Evolutionary conservation across 768 basidiomycete species (phyloP).

Genomic region (Lactifluus hygrophoroides): DNA sequence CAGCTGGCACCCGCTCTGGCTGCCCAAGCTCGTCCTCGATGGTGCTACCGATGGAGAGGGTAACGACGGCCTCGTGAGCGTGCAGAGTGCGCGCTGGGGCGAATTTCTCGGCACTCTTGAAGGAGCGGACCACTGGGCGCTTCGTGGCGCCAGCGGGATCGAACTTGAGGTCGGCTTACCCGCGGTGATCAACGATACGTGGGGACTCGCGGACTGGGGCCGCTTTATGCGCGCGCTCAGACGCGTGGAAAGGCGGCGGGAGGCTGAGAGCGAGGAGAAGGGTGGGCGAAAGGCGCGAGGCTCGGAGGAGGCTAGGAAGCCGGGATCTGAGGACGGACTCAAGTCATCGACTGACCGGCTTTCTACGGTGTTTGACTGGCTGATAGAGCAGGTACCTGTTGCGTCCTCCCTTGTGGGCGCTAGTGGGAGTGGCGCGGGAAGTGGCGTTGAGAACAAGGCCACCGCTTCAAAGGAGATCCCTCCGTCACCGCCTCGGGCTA

Average conservation of each 20-base stretch:
- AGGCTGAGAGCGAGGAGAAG: conserved; percentile 14
- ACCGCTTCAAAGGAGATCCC: background rate
- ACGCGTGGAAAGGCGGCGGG: conserved; percentile 27
- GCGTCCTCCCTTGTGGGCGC: conserved; percentile 4
- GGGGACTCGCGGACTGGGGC: conserved; percentile 47
- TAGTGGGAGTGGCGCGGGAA: background rate
- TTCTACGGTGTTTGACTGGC: conserved; percentile 72
- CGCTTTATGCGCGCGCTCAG: conserved; percentile 44
- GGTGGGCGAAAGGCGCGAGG: background rate
- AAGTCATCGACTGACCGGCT: conserved; percentile 63
- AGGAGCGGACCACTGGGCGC: conserved; percentile 93
- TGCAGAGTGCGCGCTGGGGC: conserved; percentile 94
- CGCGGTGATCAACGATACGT: conserved; percentile 40
- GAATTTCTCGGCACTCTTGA: conserved; percentile 89
- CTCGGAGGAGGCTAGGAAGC: background rate
- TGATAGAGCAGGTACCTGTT: conserved; percentile 51
- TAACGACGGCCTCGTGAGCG: conserved; percentile 86
- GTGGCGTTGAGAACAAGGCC: background rate
- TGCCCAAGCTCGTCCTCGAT: conserved; percentile 91
- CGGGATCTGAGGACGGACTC: conserved; percentile 42
- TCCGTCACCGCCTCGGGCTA: conserved; percentile 23
- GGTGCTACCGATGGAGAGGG: conserved; percentile 71
- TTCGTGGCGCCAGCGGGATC: conserved; percentile 79
- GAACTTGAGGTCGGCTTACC: conserved; percentile 56
- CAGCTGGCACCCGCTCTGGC: conserved; percentile 94